Conservation (phyloP, 495 filamentous ascomycete genomes). For the Massariosphaeria phaeospora region DNA sequence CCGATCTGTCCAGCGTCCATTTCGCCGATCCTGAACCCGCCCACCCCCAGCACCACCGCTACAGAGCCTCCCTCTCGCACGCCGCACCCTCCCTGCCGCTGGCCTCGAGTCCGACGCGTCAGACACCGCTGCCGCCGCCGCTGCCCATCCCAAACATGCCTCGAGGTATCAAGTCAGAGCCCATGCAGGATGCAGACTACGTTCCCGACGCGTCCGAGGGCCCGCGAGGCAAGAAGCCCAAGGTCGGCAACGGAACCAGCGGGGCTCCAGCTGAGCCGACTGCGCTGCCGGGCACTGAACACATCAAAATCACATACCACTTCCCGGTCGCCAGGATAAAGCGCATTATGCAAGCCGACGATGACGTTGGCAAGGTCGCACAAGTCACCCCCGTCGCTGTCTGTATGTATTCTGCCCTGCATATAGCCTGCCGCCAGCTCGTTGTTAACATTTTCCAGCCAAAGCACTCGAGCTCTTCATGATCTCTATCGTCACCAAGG, state of each 20-base stretch:
- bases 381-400: constrained; percentile 94
- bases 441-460: constrained; percentile 37
- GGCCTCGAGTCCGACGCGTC: constrained; percentile 9
- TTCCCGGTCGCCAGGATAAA: constrained; percentile 98
- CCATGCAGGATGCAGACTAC: constrained; percentile 24
- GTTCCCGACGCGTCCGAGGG: constrained; percentile 21
- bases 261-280: constrained; percentile 19
- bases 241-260: constrained; percentile 25
- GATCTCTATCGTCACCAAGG: constrained; percentile 84
- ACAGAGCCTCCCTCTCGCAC: constrained; percentile 37
- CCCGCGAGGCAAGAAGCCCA: constrained; percentile 15
- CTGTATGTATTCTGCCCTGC: constrained; percentile 50
- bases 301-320: constrained; percentile 80
- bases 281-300: constrained; percentile 11
- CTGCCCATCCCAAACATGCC: constrained; percentile 18
- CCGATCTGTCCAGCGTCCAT: constrained; percentile 37
- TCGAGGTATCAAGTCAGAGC: constrained; percentile 15
- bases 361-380: constrained; percentile 97
- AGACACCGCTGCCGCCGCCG: constrained; percentile 7
- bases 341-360: constrained; percentile 98
- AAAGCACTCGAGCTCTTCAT: constrained; percentile 97
- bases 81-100: constrained; percentile 26
- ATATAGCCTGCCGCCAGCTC: neutral
- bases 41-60: constrained; percentile 36
- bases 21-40: constrained; percentile 21